Evolutionary conservation across 805 yeast genomes (phyloP), one percentile per base, ranked within the genome.

Genomic region (Myxozyma geophila): DNA sequence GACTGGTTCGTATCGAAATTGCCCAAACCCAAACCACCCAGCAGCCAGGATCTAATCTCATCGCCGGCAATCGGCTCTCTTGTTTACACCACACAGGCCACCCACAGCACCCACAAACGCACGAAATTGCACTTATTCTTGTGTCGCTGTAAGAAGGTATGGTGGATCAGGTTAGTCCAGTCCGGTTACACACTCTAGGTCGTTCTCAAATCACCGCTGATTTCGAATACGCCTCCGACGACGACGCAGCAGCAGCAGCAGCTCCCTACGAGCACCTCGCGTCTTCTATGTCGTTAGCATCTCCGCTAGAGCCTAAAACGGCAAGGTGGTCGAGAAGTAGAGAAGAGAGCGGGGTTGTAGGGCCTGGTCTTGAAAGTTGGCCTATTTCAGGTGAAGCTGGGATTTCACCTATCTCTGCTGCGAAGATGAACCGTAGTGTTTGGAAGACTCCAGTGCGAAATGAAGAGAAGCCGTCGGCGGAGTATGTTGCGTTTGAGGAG

Each of bases 401-500:
- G 2, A 28, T 28, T 3, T 28, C 28, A 5, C 28, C 28, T 28
- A 28, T 28, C 28, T 28, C 28, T 28, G 28, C 28, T 28, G 28
- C 28, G 28, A 28, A 28, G 28, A 28, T 28, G 28, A 28, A 28
- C 5, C 28, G 28, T 3, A 28, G 28, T 28, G 28, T 28, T 5
- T 28, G 28, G 28, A 28, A 2, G 5, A 28, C 28, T 28, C 28
- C 28, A 2, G 28, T 28, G 28, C 2, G 28, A 5, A 28, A n/a
- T 17, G 47, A 17, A 15, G 21, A 19, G 47, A 19, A 43, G 9
- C 10, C 17, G 47, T n/a, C 47, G 47, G 15, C 21, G 4, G 55
- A 52, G 19, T 52, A 19, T 52, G 36, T 52, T 23, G 55, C 41
- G 6, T 52, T 52, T 19, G n/a, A 23, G 35, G 44, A 17, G 8